Percentiles rank a stretch among this genome's conserved stretches.
phyloP scores from a whole-genome alignment of 2,329 filamentous ascomycete genomes.

The Beauveria sp. region DNA sequence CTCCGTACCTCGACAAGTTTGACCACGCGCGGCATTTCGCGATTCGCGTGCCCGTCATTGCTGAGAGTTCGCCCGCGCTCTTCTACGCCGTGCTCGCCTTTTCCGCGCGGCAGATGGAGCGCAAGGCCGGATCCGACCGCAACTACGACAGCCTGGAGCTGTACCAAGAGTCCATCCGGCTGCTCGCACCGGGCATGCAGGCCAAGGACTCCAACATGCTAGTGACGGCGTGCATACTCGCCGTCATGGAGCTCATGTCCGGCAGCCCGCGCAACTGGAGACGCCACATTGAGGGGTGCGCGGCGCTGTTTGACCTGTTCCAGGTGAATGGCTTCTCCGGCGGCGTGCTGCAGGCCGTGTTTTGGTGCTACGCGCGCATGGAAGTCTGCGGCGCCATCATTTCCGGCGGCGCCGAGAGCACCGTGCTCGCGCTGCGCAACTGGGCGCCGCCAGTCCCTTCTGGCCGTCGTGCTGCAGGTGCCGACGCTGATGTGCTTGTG shows the following conservation, averaged over 20 bases:
- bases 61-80: conserved; percentile 35
- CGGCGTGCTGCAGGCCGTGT: conserved; percentile 43
- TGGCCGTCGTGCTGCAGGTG: conserved; percentile 9
- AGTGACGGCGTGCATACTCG: conserved; percentile 39
- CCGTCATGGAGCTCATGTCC: conserved; percentile 41
- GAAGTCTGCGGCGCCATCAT: conserved; percentile 48
- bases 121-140: conserved; percentile 38
- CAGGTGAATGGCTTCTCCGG: conserved; percentile 39
- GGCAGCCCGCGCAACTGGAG: conserved; percentile 43
- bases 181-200: conserved; percentile 33
- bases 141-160: conserved; percentile 43
- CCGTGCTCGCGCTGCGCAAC: conserved; percentile 39
- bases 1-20: conserved; percentile 45
- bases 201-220: conserved; percentile 36
- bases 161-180: conserved; percentile 44
- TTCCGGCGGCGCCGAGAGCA: conserved; percentile 38
- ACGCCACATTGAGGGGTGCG: conserved; percentile 49
- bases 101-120: conserved; percentile 44
- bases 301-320: conserved; percentile 42
- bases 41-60: conserved; percentile 41
- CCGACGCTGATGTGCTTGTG: conserved; percentile 19
- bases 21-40: conserved; percentile 45
- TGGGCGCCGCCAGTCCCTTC: conserved; percentile 30
- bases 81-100: conserved; percentile 45
- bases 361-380: conserved; percentile 53